Evolutionary conservation across 306 rosid genomes (phyloP).

Genomic region (Lathyrus sativus): DNA sequence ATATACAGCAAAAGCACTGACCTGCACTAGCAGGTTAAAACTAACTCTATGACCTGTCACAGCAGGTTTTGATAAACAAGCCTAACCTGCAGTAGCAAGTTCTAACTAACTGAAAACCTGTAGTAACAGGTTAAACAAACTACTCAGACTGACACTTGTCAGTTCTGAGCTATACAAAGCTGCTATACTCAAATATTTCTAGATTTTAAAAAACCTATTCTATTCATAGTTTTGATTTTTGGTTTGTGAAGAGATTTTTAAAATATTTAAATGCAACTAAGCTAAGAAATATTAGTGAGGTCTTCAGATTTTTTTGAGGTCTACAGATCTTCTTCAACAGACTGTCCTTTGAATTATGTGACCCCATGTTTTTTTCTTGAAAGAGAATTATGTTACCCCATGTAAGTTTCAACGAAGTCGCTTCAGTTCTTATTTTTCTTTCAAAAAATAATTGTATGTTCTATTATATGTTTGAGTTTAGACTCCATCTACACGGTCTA

Average conservation of each 20-base stretch:
- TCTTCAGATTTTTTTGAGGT: conserved; percentile 7
- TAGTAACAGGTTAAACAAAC: too few relatives aligned
- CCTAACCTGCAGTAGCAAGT: too few relatives aligned
- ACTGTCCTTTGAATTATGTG: conserved; percentile 1
- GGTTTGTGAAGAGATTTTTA: conserved; percentile 17
- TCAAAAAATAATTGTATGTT: neutral
- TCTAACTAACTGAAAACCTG: too few relatives aligned
- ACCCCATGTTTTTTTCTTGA: conserved; percentile 5
- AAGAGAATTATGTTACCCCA: conserved; percentile 9
- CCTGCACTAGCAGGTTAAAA: too few relatives aligned
- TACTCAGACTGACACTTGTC: too few relatives aligned
- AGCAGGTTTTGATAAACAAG: too few relatives aligned
- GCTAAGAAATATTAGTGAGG: conserved; percentile 28
- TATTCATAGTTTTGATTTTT: conserved; percentile 30
- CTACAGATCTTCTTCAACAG: conserved; percentile 7
- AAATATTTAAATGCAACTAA: conserved; percentile 19
- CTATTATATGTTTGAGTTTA: conserved; percentile 20
- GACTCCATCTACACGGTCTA: conserved; percentile 19
- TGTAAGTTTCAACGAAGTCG: conserved; percentile 17
- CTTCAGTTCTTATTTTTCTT: conserved; percentile 19
- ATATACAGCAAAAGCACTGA: too few relatives aligned
- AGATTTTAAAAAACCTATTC: neutral
- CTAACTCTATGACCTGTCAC: too few relatives aligned
- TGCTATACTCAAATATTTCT: too few relatives aligned
- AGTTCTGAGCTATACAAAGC: too few relatives aligned